Conservation (phyloP, 441 rosid species). For the Bruguiera hainesii region DNA sequence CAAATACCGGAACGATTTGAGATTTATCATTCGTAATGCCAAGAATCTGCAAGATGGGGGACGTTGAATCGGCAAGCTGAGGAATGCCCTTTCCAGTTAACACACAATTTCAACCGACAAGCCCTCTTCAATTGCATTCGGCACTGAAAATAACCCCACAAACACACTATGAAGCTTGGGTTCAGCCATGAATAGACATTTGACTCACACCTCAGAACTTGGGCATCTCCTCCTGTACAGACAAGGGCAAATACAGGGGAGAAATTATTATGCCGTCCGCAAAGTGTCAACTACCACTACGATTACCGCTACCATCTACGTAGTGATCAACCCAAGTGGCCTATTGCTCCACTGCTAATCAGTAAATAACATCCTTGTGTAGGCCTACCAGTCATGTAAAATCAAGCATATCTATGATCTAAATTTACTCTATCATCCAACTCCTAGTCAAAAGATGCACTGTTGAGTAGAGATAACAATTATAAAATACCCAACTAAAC, state of each 20-base stretch:
- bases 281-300: conserved; percentile 52
- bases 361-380: conserved; percentile 23
- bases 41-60: conserved; percentile 32
- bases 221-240: conserved; percentile 69
- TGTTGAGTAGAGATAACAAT: conserved; percentile 16
- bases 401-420: conserved; percentile 32
- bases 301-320: conserved; percentile 39
- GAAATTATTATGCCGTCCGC: conserved; percentile 69
- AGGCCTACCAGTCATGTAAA: conserved; percentile 31
- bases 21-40: conserved; percentile 30
- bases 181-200: conserved; percentile 50
- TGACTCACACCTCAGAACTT: conserved; percentile 49
- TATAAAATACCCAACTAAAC: conserved; percentile 24
- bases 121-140: conserved; percentile 45
- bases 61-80: conserved; percentile 22
- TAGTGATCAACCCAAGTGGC: conserved; percentile 41
- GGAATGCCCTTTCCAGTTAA: conserved; percentile 31
- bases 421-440: conserved; percentile 16
- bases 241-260: conserved; percentile 77
- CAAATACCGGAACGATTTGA: conserved; percentile 25
- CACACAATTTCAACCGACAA: conserved; percentile 34
- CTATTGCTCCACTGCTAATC: conserved; percentile 42
- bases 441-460: neutral
- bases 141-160: conserved; percentile 36
- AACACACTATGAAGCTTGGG: conserved; percentile 45